phyloP scores from a whole-genome alignment of 257 asterid genomes.

The Misopates orontium region DNA sequence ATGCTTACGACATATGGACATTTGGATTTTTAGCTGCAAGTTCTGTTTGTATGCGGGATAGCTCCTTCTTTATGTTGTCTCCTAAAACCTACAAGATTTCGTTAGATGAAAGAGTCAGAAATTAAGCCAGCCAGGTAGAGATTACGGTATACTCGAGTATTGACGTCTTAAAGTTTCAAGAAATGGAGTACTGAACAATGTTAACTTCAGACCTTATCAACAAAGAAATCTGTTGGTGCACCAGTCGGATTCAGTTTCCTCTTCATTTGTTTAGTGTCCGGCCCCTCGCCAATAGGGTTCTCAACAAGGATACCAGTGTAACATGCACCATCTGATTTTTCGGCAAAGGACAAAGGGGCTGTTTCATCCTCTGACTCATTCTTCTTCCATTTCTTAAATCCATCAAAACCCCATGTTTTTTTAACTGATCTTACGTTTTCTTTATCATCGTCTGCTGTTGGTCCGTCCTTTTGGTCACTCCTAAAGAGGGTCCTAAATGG shows the following conservation, averaged over 20 bases:
- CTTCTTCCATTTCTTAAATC: conserved; percentile 82
- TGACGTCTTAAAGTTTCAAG: background rate
- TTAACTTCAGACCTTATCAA: conserved; percentile 58
- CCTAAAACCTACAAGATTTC: conserved; percentile 55
- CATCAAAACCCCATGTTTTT: conserved; percentile 66
- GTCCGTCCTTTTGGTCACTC: conserved; percentile 33
- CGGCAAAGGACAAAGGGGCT: conserved; percentile 50
- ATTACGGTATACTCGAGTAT: background rate
- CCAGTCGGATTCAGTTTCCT: conserved; percentile 69
- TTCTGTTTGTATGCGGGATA: conserved; percentile 51
- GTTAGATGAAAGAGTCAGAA: background rate
- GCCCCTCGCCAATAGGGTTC: conserved; percentile 61
- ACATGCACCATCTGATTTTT: conserved; percentile 38
- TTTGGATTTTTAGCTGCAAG: conserved; percentile 36
- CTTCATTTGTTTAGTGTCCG: conserved; percentile 66
- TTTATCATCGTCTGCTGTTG: conserved; percentile 33
- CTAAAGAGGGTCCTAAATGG: conserved; percentile 19
- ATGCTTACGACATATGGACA: conserved; percentile 56
- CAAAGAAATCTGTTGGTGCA: conserved; percentile 68
- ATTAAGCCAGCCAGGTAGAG: background rate
- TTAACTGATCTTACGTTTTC: conserved; percentile 40
- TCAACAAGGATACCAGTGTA: conserved; percentile 42
- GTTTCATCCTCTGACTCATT: conserved; percentile 51
- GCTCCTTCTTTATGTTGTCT: conserved; percentile 64
- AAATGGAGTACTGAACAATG: background rate